A percentile compares a stretch with the other conserved stretches of the same genome.
Conservation (phyloP, 257 asterid genomes). For the Capsicum pubescens region DNA sequence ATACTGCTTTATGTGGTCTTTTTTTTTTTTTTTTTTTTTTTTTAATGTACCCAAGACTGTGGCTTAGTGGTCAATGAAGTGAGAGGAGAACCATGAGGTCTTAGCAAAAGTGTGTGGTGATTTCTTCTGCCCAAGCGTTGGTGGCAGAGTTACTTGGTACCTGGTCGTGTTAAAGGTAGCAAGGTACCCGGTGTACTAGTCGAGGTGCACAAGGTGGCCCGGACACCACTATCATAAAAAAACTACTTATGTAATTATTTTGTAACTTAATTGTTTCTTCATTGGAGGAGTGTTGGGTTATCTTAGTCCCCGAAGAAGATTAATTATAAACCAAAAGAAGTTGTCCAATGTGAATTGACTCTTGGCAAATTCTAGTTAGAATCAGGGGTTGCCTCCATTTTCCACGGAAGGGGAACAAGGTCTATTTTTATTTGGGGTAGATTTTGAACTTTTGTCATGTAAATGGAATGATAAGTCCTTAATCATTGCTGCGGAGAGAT, state of each 20-base stretch:
- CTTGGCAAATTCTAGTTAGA: not conserved
- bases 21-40: not conserved
- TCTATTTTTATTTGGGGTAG: not conserved
- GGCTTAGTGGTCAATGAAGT: not conserved
- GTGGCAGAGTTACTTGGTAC: not conserved
- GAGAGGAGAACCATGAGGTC: not conserved
- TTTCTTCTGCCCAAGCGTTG: not conserved
- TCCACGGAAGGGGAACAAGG: not conserved
- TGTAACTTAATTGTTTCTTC: not conserved
- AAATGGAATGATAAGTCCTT: not conserved
- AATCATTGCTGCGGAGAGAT: not conserved
- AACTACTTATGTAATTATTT: not conserved
- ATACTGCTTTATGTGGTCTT: not conserved
- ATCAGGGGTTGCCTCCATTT: not conserved
- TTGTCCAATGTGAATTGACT: conserved; percentile 9
- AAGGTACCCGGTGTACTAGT: not conserved
- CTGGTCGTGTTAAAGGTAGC: not conserved
- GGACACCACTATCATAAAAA: not conserved
- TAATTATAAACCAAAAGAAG: not conserved
- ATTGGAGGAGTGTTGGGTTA: not conserved
- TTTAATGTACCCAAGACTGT: not conserved
- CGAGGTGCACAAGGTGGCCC: not conserved
- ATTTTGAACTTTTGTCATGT: conserved; percentile 9
- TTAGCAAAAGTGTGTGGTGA: not conserved
- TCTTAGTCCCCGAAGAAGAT: not conserved